A percentile compares a stretch with the other conserved stretches of the same genome.
Evolutionary conservation across 805 yeast genomes (phyloP).

Genomic region (Metschnikowia lochheadii): DNA sequence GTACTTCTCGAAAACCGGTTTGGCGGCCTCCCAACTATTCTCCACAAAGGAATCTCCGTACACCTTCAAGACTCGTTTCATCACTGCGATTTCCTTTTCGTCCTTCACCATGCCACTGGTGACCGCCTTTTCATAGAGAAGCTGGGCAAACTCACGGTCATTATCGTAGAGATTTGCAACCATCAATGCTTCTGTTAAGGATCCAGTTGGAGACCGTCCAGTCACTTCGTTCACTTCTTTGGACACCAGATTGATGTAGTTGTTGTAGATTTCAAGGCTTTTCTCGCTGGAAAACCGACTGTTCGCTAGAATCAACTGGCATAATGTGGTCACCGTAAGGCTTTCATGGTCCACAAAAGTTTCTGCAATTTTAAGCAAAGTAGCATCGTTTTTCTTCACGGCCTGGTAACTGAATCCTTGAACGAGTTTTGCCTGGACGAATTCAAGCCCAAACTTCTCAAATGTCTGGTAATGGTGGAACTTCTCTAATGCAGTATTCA

Average conservation of each 20-base stretch:
- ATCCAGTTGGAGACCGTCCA: constrained; percentile 39
- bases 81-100: constrained; percentile 36
- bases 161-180: constrained; percentile 39
- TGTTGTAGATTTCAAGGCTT: constrained; percentile 44
- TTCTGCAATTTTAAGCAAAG: constrained; percentile 36
- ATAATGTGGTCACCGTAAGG: constrained; percentile 31
- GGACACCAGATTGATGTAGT: constrained; percentile 37
- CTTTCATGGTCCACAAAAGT: constrained; percentile 26
- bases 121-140: constrained; percentile 46
- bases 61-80: constrained; percentile 41
- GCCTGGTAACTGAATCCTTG: constrained; percentile 40
- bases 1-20: constrained; percentile 28
- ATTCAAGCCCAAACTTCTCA: constrained; percentile 37
- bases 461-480: constrained; percentile 38
- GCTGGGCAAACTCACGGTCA: constrained; percentile 53
- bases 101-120: constrained; percentile 34
- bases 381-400: constrained; percentile 23
- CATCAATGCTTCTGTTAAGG: constrained; percentile 45
- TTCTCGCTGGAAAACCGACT: constrained; percentile 36
- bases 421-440: constrained; percentile 39
- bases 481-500: constrained; percentile 31
- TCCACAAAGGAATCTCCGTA: constrained; percentile 50
- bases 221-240: constrained; percentile 24
- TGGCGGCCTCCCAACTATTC: constrained; percentile 29
- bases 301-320: constrained; percentile 40